phyloP scores from a whole-genome alignment of 2,329 filamentous ascomycete genomes.

The Botrytis elliptica region DNA sequence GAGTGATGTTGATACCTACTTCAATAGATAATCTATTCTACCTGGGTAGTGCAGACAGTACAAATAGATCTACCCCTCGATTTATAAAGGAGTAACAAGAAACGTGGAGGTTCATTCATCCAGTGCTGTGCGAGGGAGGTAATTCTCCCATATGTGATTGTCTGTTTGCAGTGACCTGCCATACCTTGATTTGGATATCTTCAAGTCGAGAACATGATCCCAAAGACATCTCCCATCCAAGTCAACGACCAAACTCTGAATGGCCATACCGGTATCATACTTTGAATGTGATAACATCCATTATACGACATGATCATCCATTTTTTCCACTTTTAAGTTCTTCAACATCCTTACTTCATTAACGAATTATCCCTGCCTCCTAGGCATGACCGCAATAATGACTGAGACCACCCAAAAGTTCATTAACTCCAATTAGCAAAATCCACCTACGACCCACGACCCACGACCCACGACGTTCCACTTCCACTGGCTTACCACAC shows the following conservation, averaged over 20 bases:
- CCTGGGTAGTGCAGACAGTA: not conserved
- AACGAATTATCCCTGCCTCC: not conserved
- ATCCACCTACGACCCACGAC: not conserved
- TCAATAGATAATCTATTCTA: not conserved
- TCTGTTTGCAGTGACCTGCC: not conserved
- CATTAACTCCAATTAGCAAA: not conserved
- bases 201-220: not conserved
- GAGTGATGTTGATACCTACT: not conserved
- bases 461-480: not conserved
- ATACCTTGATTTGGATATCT: not conserved
- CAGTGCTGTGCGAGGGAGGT: too few species aligned
- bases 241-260: not conserved
- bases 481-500: not conserved
- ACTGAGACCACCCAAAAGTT: not conserved
- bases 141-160: not conserved
- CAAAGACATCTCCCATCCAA: not conserved
- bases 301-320: not conserved
- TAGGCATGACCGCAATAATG: not conserved
- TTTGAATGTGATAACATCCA: not conserved
- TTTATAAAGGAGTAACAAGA: not conserved
- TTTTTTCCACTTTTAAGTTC: not conserved
- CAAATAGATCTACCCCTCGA: not conserved
- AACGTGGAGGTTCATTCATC: not conserved
- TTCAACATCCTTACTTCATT: not conserved
- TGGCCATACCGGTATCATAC: not conserved